These are phyloP conservation scores for Gonapodya prolifera DNA, from an alignment of 192 early-diverging fungal genomes.

Conservation along the genomic window DNA sequence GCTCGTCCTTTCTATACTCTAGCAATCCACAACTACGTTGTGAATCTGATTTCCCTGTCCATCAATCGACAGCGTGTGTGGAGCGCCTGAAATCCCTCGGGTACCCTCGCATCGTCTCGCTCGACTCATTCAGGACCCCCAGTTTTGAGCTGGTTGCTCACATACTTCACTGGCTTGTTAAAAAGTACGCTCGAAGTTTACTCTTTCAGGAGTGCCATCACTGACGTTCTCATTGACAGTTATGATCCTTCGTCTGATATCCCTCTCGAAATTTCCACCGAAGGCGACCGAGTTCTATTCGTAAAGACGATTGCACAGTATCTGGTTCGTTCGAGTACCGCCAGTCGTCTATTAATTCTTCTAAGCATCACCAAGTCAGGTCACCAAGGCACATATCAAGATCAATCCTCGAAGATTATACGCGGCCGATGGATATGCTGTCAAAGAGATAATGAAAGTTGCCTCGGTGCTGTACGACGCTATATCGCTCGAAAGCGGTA, in stretches of 20 bases:
- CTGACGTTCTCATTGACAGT: constrained; percentile 11
- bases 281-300: constrained; percentile 34
- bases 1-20: background rate
- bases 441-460: constrained; percentile 35
- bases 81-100: constrained; percentile 34
- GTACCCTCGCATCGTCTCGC: constrained; percentile 32
- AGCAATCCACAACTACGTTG: background rate
- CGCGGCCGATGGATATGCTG: constrained; percentile 35
- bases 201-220: background rate
- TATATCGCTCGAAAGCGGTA: background rate
- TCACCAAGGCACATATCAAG: constrained; percentile 34
- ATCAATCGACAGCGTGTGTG: constrained; percentile 21
- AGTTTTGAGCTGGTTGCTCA: constrained; percentile 36
- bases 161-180: constrained; percentile 36
- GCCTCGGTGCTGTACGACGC: constrained; percentile 28
- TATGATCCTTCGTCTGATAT: constrained; percentile 32
- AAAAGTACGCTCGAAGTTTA: constrained; percentile 18
- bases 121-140: constrained; percentile 34
- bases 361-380: constrained; percentile 9
- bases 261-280: constrained; percentile 26
- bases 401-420: constrained; percentile 37
- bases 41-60: background rate
- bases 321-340: constrained; percentile 17
- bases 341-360: background rate
- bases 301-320: constrained; percentile 31